Evolutionary conservation across 352 stramenopile genomes (phyloP).

Genomic region (Pythium biforme): DNA sequence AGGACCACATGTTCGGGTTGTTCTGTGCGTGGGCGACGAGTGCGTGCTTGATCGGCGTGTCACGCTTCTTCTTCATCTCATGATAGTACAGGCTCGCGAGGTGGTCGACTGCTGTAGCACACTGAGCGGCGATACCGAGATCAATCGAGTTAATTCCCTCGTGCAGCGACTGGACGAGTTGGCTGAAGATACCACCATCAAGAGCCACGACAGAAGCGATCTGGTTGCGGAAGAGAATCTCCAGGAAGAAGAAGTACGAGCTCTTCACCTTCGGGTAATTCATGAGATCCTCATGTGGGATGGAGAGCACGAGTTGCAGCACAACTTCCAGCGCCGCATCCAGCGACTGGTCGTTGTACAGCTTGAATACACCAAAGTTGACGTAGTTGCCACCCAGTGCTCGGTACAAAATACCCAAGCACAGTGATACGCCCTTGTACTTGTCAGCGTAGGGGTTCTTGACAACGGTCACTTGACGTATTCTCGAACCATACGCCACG

Average conservation of each 20-base stretch:
- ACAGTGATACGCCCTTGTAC: slow-evolving; percentile 97
- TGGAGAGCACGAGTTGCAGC: slow-evolving; percentile 93
- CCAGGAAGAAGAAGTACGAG: slow-evolving; percentile 97
- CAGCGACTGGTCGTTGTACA: slow-evolving; percentile 96
- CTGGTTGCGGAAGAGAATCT: slow-evolving; percentile 98
- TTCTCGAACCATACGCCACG: slow-evolving; percentile 92
- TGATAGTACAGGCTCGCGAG: slow-evolving; percentile 93
- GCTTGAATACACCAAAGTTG: slow-evolving; percentile 98
- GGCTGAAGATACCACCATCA: slow-evolving; percentile 93
- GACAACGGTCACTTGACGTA: slow-evolving; percentile 75
- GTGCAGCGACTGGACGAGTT: slow-evolving; percentile 94
- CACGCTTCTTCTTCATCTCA: slow-evolving; percentile 95
- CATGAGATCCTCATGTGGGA: slow-evolving; percentile 96
- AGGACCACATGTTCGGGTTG: slow-evolving; percentile 93
- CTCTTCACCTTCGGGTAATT: slow-evolving; percentile 98
- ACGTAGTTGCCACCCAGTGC: slow-evolving; percentile 95
- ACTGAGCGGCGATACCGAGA: slow-evolving; percentile 92
- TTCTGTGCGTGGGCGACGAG: slow-evolving; percentile 90
- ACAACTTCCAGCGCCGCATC: slow-evolving; percentile 95
- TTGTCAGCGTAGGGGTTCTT: slow-evolving; percentile 94
- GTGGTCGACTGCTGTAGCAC: slow-evolving; percentile 96
- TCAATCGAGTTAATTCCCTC: slow-evolving; percentile 90
- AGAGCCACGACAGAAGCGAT: slow-evolving; percentile 92
- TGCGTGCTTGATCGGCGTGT: slow-evolving; percentile 92
- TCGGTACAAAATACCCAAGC: slow-evolving; percentile 89